Conservation (phyloP, 1,284 basidiomycete species). For the Laetiporus sulphureus region DNA sequence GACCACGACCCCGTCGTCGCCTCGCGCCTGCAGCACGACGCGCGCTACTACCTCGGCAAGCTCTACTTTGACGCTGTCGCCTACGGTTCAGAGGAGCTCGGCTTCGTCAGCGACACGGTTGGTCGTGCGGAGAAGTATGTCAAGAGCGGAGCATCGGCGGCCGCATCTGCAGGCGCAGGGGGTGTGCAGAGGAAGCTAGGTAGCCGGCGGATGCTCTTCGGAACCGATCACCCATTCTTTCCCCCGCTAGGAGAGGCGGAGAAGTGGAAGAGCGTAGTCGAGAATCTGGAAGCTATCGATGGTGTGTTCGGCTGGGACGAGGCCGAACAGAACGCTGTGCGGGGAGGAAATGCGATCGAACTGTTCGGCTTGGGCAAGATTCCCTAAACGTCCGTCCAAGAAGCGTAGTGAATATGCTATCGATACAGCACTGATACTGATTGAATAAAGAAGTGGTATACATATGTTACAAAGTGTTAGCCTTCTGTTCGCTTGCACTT, state of each 20-base stretch:
- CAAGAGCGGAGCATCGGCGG: slow-evolving; percentile 26
- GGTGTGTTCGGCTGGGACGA: slow-evolving; percentile 56
- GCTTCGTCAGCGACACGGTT: slow-evolving; percentile 65
- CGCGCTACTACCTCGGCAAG: slow-evolving; percentile 75
- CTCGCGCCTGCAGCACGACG: slow-evolving; percentile 69
- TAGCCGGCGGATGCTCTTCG: slow-evolving; percentile 67
- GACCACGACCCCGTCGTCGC: slow-evolving; percentile 77
- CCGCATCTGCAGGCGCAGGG: slow-evolving; percentile 15
- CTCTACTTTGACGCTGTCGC: slow-evolving; percentile 80
- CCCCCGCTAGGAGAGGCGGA: slow-evolving; percentile 64
- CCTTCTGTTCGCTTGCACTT: background rate
- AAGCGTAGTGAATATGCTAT: background rate
- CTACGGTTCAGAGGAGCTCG: slow-evolving; percentile 79
- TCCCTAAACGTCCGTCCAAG: background rate
- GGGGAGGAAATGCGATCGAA: slow-evolving; percentile 63
- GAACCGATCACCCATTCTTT: slow-evolving; percentile 89
- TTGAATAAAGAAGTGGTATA: slow-evolving; percentile 6
- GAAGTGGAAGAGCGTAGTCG: slow-evolving; percentile 79
- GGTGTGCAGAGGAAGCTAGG: slow-evolving; percentile 23
- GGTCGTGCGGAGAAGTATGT: slow-evolving; percentile 52
- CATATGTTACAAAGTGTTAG: background rate
- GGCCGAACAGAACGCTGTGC: slow-evolving; percentile 55
- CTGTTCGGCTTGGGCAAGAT: slow-evolving; percentile 41
- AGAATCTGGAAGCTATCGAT: slow-evolving; percentile 76
- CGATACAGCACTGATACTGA: slow-evolving; percentile 8